Conservation (phyloP, 805 yeast genomes). For the Starmerella ratchasimensis region DNA sequence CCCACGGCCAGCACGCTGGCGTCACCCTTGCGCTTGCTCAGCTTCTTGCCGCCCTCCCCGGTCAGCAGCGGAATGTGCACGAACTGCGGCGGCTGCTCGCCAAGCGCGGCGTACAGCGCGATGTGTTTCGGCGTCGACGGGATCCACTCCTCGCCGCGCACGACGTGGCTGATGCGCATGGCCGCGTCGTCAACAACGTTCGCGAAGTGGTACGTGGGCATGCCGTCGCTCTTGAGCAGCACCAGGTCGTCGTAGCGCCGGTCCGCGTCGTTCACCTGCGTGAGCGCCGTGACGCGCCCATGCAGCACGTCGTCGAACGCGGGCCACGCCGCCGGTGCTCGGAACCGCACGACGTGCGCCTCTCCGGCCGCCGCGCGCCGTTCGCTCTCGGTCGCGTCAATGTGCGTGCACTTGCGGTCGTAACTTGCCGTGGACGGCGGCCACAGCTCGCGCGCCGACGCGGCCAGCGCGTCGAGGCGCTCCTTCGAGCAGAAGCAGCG, state of each 20-base stretch:
- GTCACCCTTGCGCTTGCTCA: slow-evolving; percentile 79
- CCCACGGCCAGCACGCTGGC: slow-evolving; percentile 50
- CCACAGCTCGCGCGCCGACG: slow-evolving; percentile 54
- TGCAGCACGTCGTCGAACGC: slow-evolving; percentile 60
- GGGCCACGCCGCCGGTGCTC: slow-evolving; percentile 60
- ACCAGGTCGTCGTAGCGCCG: slow-evolving; percentile 81
- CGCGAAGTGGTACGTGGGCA: slow-evolving; percentile 95
- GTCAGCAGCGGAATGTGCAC: slow-evolving; percentile 87
- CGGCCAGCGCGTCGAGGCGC: slow-evolving; percentile 51
- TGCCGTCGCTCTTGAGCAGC: slow-evolving; percentile 77
- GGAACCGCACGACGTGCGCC: slow-evolving; percentile 53
- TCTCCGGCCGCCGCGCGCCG: slow-evolving; percentile 22
- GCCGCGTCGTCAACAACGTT: slow-evolving; percentile 89
- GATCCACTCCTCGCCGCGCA: slow-evolving; percentile 96
- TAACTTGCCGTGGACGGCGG: slow-evolving; percentile 91
- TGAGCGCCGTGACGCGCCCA: slow-evolving; percentile 62
- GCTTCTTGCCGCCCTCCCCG: slow-evolving; percentile 41
- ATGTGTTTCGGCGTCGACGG: slow-evolving; percentile 92
- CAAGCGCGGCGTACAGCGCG: slow-evolving; percentile 67
- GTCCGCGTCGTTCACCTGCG: slow-evolving; percentile 59
- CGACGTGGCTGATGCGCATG: slow-evolving; percentile 86
- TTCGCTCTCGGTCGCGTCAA: slow-evolving; percentile 32
- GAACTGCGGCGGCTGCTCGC: slow-evolving; percentile 53
- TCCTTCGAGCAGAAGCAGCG: slow-evolving; percentile 78
- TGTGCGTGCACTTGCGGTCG: slow-evolving; percentile 62